phyloP scores from a whole-genome alignment of 345 rosid species.

The Psidium guajava region DNA sequence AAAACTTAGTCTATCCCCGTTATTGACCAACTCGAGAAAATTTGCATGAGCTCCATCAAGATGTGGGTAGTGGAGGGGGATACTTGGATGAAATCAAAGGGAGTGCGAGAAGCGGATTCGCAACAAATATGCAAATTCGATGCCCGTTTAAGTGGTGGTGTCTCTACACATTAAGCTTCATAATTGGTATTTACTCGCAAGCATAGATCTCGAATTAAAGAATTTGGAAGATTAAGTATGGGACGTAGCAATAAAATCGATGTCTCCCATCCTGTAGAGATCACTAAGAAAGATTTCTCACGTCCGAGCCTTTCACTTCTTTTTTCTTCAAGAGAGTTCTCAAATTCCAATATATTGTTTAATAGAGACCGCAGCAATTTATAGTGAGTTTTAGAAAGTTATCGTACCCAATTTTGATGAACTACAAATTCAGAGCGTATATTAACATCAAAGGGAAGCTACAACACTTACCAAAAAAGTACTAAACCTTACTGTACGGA shows the following conservation, averaged over 20 bases:
- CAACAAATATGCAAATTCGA: background rate
- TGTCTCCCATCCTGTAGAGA: background rate
- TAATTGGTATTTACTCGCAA: background rate
- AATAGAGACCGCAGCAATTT: background rate
- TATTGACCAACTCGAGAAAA: background rate
- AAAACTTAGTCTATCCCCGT: background rate
- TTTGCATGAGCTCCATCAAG: background rate
- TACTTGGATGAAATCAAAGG: background rate
- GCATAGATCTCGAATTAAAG: background rate
- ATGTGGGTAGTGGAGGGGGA: background rate
- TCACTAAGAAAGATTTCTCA: background rate
- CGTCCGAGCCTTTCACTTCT: background rate
- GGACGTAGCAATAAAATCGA: background rate
- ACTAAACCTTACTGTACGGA: background rate
- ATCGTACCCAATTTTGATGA: background rate
- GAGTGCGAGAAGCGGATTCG: background rate
- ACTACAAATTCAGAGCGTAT: background rate
- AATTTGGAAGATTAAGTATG: background rate
- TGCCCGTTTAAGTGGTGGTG: background rate
- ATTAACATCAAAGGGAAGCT: too few species aligned
- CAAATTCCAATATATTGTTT: background rate
- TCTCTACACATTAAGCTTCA: background rate
- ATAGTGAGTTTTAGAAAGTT: background rate
- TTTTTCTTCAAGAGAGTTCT: background rate
- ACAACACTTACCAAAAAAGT: background rate